Percentiles rank a stretch among this genome's conserved stretches.
phyloP scores from a whole-genome alignment of 2,329 filamentous ascomycete species.

The Cladophialophora yegresii region DNA sequence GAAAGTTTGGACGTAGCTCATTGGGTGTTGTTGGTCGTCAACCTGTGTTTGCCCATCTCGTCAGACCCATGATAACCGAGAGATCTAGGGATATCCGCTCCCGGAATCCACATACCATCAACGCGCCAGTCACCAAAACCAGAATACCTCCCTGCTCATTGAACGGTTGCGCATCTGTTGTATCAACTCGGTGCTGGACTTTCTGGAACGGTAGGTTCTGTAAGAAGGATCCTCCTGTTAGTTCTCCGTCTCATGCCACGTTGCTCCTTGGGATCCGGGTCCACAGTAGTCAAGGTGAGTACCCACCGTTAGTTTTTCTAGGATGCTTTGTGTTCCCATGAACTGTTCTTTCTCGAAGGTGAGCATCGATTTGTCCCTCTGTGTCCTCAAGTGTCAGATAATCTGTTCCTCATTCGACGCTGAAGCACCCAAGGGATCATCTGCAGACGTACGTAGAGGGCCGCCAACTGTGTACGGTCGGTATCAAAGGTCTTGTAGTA shows the following conservation, averaged over 20 bases:
- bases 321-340: constrained; percentile 66
- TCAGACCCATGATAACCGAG: background rate
- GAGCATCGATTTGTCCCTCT: constrained; percentile 86
- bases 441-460: constrained; percentile 74
- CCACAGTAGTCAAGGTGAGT: background rate
- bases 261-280: background rate
- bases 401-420: constrained; percentile 12
- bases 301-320: constrained; percentile 78
- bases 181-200: constrained; percentile 75
- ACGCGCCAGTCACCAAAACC: constrained; percentile 83
- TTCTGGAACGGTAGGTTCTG: constrained; percentile 78
- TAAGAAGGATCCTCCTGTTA: constrained; percentile 17
- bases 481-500: constrained; percentile 88
- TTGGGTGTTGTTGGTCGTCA: constrained; percentile 79
- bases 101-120: constrained; percentile 67
- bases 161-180: constrained; percentile 80
- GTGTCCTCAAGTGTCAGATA: constrained; percentile 29
- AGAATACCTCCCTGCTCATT: constrained; percentile 67
- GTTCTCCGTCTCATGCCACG: background rate
- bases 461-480: constrained; percentile 64
- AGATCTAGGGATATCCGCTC: background rate
- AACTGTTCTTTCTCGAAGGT: constrained; percentile 78
- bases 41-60: constrained; percentile 57
- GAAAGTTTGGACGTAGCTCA: constrained; percentile 91
- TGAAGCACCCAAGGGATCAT: background rate